Base-by-base conservation (phyloP, 2,329 filamentous ascomycete genomes). In the Stagonosporopsis vannaccii region DNA sequence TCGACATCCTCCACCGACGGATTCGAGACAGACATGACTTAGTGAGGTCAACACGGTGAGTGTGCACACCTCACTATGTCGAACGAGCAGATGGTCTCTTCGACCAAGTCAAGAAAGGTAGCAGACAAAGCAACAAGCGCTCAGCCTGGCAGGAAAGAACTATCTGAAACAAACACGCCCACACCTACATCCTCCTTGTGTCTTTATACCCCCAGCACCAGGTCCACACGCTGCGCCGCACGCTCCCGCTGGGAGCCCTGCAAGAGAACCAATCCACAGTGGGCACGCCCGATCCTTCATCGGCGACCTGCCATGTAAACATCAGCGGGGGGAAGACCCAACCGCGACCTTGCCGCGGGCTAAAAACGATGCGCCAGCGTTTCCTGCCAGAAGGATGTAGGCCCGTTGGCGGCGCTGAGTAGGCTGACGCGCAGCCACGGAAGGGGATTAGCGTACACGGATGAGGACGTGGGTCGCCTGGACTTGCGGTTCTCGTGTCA, bases 1-100 rank as follows among this genome's bases (percentile, higher is more conserved):
- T 82, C 79, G n/a, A 81, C 73, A 61, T 81, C 80, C 11, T 57
- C 58, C 6, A 48, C 12, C 0, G 56, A 63, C 4, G 39, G 60
- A 46, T 50, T 58, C 12, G 58, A 61, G 15, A 32, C 30, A n/a
- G 30, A 15, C 30, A 32, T 32, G 30, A 4, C 30, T 32, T 15
- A n/a, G n/a, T n/a, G n/a, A n/a, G n/a, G n/a, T n/a, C 12, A 13
- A 32, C 30, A 32, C 12, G 4, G 28, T 22, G n/a, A n/a, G 35
- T 40, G 26, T 20, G 6, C 9, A 44, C 5, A 26, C 9, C 25
- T 26, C 9, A 26, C 9, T 26, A 26, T 26, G 25, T 9, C 25
- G 25, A 26, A 9, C 9, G 25, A 9, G 25, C 25, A 26, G 9
- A 5, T 9, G 5, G 5, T 26, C 25, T 26, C 25, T 26, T 5